Conservation (phyloP, 441 rosid species). For the Theobroma grandiflorum region DNA sequence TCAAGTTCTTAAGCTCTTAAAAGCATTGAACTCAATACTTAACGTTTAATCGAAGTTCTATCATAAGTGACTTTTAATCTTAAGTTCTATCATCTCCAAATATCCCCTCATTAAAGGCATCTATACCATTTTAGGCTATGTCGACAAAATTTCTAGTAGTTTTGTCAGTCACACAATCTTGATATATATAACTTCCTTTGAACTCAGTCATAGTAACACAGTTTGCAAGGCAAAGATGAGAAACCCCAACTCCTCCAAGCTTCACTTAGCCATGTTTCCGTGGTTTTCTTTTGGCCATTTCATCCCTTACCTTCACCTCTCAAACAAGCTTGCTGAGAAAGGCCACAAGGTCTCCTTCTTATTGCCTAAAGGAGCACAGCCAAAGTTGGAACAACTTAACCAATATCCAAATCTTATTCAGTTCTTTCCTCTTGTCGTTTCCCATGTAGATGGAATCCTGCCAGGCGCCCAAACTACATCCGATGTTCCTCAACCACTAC, state of each 20-base stretch:
- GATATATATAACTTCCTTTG: too few species aligned
- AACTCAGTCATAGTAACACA: too few species aligned
- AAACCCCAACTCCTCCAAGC: background rate
- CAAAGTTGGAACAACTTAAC: constrained; percentile 46
- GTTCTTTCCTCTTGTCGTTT: constrained; percentile 45
- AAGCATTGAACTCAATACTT: too few species aligned
- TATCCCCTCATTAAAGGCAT: too few species aligned
- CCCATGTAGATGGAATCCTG: constrained; percentile 60
- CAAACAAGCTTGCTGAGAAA: constrained; percentile 60
- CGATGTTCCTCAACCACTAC: constrained; percentile 41
- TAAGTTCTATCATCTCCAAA: too few species aligned
- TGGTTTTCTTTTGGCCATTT: constrained; percentile 75
- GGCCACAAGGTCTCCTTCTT: constrained; percentile 53
- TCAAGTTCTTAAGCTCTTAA: too few species aligned
- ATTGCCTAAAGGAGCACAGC: constrained; percentile 50
- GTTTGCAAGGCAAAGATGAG: background rate
- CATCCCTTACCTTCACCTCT: constrained; percentile 66
- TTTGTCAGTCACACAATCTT: too few species aligned
- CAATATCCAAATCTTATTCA: constrained; percentile 48
- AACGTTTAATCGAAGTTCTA: too few species aligned
- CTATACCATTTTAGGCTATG: too few species aligned
- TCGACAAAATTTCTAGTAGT: too few species aligned
- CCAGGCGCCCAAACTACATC: constrained; percentile 38
- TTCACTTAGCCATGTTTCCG: constrained; percentile 60
- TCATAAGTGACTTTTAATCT: too few species aligned